Base-by-base conservation (phyloP, 2,329 filamentous ascomycete genomes). In the Zasmidium cellare region DNA sequence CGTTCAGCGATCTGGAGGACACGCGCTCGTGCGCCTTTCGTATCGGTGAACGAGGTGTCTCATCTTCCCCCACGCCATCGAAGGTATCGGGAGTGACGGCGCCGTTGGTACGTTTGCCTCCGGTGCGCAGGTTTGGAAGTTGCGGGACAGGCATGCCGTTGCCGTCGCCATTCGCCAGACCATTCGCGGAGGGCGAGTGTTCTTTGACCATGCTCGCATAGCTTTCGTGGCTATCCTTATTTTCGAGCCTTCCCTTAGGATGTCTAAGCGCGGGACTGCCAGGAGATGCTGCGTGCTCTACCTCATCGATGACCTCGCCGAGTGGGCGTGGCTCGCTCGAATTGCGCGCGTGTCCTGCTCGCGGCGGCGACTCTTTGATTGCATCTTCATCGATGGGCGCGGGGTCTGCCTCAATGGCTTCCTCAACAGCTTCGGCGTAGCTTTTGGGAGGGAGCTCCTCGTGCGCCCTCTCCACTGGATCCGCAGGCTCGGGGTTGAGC, bases 401-500 rank as follows among this genome's bases (percentile, higher is more conserved):
- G 22, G 62, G 56, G n/a, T 60, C 54, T 14, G 59, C 50, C 48
- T 60, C 53, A 19, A 61, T 38, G 53, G 59, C 71, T 71, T 63
- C 58, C 19, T 64, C 62, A 23, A 73, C 72, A 28, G 76, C 76
- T 59, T 76, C 76, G 31, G 74, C 75, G 65, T 76, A 79, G 49
- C 74, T 76, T 64, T 79, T 80, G 59, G 74, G 74, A 18, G 74
- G 65, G 31, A 78, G 71, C 35, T 73, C 58, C 18, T 74, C 71
- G 41, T 72, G 67, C 35, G 72, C 65, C 53, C 76, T 75, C 62
- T 75, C 73, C 44, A 72, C 65, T 14, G 76, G 74, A 58, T 69
- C 70, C 45, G 76, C 72, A 22, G 76, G 76, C 64, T 78, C 76
- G 28, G 72, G 49, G 51, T 75, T 76, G 56, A 76, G 67, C 62